Evolutionary conservation across 495 filamentous ascomycete genomes (phyloP).

Genomic region (Zalerion maritima): DNA sequence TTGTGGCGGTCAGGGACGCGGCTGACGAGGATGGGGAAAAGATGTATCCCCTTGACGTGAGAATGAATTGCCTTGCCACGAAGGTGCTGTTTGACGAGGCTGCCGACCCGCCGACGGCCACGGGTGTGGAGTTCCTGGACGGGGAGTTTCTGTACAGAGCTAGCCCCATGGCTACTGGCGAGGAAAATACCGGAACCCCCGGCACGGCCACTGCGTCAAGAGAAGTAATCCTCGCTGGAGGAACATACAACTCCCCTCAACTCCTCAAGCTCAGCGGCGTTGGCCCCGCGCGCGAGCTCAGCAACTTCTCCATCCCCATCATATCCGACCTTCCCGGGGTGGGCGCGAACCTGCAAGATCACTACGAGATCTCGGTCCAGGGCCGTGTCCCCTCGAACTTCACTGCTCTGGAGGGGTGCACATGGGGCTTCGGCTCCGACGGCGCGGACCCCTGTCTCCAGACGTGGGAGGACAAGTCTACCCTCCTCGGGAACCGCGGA

Average conservation of each 20-base stretch:
- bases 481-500: conserved; percentile 23
- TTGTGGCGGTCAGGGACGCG: conserved; percentile 36
- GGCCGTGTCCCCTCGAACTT: conserved; percentile 29
- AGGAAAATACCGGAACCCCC: conserved; percentile 19
- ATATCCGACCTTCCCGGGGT: conserved; percentile 43
- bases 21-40: conserved; percentile 33
- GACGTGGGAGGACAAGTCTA: conserved; percentile 22
- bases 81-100: conserved; percentile 38
- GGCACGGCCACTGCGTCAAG: conserved; percentile 33
- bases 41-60: conserved; percentile 45
- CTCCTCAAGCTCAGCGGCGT: conserved; percentile 51
- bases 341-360: conserved; percentile 53
- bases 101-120: conserved; percentile 32
- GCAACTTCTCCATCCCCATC: conserved; percentile 31
- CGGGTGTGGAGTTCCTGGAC: conserved; percentile 47
- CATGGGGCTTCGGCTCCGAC: conserved; percentile 22
- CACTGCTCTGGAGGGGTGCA: conserved; percentile 30
- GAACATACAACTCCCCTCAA: conserved; percentile 46
- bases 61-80: conserved; percentile 45
- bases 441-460: conserved; percentile 35
- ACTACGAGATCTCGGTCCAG: conserved; percentile 40
- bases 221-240: conserved; percentile 51
- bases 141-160: conserved; percentile 46
- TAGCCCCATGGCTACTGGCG: conserved; percentile 23
- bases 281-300: conserved; percentile 35